Conservation (phyloP, 2,329 filamentous ascomycete genomes). For the Fusarium redolens region DNA sequence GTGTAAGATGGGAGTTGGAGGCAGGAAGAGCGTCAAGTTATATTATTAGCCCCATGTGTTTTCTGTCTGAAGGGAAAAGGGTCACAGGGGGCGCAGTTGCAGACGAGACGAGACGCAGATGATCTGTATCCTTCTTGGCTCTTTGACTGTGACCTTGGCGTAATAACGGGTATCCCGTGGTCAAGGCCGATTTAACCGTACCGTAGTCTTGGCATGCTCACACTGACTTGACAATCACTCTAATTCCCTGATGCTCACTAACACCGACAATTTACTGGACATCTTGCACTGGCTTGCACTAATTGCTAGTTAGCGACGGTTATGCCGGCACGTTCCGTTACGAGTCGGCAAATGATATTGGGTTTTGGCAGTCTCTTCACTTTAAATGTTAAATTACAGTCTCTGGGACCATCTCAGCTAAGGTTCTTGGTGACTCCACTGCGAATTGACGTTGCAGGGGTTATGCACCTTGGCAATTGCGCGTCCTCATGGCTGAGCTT, state of each 20-base stretch:
- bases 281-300: not conserved
- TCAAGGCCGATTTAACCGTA: constrained; percentile 36
- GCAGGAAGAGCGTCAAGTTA: constrained; percentile 1
- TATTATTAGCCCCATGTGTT: not conserved
- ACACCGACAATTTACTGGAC: not conserved
- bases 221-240: not conserved
- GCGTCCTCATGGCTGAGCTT: constrained; percentile 36
- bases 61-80: not conserved
- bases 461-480: constrained; percentile 25
- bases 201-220: constrained; percentile 25
- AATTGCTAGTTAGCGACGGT: not conserved
- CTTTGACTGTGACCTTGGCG: constrained; percentile 25
- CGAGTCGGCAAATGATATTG: not conserved
- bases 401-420: not conserved
- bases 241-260: not conserved
- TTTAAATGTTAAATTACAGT: not conserved
- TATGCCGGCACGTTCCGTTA: constrained; percentile 7
- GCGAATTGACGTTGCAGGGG: not conserved
- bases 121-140: constrained; percentile 36
- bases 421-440: constrained; percentile 19
- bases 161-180: constrained; percentile 24
- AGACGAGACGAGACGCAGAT: constrained; percentile 3
- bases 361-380: not conserved
- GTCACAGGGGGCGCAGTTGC: not conserved
- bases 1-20: not conserved